These are phyloP conservation scores for Saturnispora saitoi DNA, from an alignment of 805 yeast genomes.

Conservation along the genomic window DNA sequence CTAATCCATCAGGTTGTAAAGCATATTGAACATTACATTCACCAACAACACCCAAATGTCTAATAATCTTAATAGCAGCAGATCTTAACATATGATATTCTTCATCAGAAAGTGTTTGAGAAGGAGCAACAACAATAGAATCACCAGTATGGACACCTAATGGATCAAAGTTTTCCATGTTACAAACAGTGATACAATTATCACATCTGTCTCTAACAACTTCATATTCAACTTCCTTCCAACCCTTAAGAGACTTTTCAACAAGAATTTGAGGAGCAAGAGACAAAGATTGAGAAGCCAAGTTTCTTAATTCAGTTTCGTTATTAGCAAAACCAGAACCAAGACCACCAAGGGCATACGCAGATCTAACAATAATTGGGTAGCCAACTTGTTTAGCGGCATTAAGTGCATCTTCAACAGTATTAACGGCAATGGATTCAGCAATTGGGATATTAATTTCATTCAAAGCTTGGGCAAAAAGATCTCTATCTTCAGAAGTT, in stretches of 20 bases:
- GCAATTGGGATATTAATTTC: conserved; percentile 96
- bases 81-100: conserved; percentile 97
- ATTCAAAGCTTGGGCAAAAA: conserved; percentile 89
- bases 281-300: conserved; percentile 89
- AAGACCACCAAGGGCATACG: conserved; percentile 93
- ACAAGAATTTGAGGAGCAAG: conserved; percentile 93
- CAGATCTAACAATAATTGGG: conserved; percentile 97
- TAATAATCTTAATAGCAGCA: conserved; percentile 92
- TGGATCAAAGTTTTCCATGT: conserved; percentile 98
- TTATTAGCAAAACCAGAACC: conserved; percentile 97
- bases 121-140: conserved; percentile 97
- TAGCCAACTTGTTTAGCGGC: conserved; percentile 85
- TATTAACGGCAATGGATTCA: conserved; percentile 75
- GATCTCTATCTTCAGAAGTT: conserved; percentile 96
- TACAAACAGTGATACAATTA: conserved; percentile 97
- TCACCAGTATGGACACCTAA: conserved; percentile 98
- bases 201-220: conserved; percentile 96
- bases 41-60: conserved; percentile 98
- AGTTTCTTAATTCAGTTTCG: conserved; percentile 68
- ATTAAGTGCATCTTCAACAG: conserved; percentile 69
- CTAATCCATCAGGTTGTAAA: conserved; percentile 84
- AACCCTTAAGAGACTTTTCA: conserved; percentile 96
- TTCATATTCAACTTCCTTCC: conserved; percentile 98
- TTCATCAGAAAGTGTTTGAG: conserved; percentile 93
- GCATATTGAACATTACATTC: conserved; percentile 98